Evolutionary conservation across 257 asterid genomes (phyloP).

Genomic region (Capsicum rhomboideum): DNA sequence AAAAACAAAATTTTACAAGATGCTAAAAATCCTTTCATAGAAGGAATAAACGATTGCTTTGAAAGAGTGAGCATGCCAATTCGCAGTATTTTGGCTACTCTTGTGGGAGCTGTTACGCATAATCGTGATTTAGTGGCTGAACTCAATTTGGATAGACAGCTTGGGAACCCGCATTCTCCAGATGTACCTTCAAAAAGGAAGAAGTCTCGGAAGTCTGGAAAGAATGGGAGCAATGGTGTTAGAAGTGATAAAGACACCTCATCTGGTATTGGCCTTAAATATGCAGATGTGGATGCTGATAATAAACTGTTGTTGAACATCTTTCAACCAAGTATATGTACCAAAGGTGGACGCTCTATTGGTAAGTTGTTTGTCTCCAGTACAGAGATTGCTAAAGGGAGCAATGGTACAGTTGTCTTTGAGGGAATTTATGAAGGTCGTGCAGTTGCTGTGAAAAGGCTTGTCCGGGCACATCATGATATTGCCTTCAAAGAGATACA

Average conservation of each 20-base stretch:
- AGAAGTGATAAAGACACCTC: conserved; percentile 30
- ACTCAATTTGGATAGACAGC: conserved; percentile 16
- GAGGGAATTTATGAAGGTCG: conserved; percentile 90
- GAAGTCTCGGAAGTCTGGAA: conserved; percentile 54
- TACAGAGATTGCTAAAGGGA: conserved; percentile 85
- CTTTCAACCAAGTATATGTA: conserved; percentile 26
- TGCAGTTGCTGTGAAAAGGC: conserved; percentile 91
- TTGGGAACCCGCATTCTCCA: conserved; percentile 13
- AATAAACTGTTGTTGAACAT: conserved; percentile 41
- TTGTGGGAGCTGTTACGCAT: conserved; percentile 24
- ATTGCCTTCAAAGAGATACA: conserved; percentile 80
- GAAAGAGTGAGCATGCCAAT: background rate
- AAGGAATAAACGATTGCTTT: background rate
- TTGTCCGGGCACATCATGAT: conserved; percentile 77
- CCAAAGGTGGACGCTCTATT: conserved; percentile 50
- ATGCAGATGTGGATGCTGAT: conserved; percentile 18
- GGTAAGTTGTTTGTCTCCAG: conserved; percentile 72
- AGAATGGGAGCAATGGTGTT: conserved; percentile 32
- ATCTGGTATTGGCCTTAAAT: conserved; percentile 27
- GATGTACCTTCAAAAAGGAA: conserved; percentile 46
- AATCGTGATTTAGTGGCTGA: conserved; percentile 13
- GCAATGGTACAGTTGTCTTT: conserved; percentile 85
- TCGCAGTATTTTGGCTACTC: conserved; percentile 16
- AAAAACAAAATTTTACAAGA: background rate
- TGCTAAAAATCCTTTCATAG: background rate